A percentile compares a stretch with the other conserved stretches of the same genome.
Conservation (phyloP, 768 basidiomycete genomes). For the Cystobasidium onofrii region DNA sequence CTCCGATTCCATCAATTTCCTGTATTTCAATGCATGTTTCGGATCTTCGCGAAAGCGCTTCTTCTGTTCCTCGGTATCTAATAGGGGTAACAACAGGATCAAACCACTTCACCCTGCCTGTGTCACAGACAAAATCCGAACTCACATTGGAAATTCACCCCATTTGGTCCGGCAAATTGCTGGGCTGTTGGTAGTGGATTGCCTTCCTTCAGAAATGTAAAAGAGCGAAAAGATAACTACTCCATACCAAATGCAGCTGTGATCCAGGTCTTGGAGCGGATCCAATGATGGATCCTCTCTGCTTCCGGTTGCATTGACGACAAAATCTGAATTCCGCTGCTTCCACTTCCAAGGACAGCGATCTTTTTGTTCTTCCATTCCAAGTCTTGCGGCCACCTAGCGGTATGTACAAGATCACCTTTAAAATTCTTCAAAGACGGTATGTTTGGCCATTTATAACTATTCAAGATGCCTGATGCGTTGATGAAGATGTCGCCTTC, state of each 20-base stretch:
- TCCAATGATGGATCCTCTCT: background rate
- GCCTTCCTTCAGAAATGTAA: background rate
- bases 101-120: no score
- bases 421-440: background rate
- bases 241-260: background rate
- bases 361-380: background rate
- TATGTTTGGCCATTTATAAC: constrained; percentile 6
- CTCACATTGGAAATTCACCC: background rate
- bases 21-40: background rate
- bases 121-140: no score
- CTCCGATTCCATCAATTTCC: constrained; percentile 9
- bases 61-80: background rate
- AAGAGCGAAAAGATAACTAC: background rate
- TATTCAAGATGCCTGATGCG: constrained; percentile 1
- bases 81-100: background rate
- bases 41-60: constrained; percentile 2
- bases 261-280: background rate
- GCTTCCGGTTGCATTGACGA: background rate
- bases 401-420: background rate
- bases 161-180: constrained; percentile 5
- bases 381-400: background rate
- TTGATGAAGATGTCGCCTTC: constrained; percentile 6
- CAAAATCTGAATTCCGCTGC: constrained; percentile 4
- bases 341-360: background rate
- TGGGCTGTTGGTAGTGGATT: background rate